A percentile compares a stretch with the other conserved stretches of the same genome.
Conservation (phyloP, 2,329 filamentous ascomycete species). For the Penicillium digitatum region DNA sequence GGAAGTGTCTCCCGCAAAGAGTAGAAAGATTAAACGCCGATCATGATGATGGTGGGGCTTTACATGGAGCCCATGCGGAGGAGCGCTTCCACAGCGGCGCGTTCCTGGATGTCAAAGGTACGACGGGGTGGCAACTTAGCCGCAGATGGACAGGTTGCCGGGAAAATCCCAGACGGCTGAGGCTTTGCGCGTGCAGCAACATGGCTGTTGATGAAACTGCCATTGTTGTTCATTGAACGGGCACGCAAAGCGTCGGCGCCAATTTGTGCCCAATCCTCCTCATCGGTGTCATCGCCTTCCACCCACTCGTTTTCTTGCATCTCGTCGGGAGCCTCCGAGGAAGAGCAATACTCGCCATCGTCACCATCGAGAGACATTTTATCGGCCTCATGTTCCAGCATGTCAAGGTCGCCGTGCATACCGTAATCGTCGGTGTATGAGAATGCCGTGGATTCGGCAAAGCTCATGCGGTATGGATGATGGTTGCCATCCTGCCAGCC, state of each 20-base stretch:
- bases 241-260: slow-evolving; percentile 79
- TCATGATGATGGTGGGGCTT: slow-evolving; percentile 26
- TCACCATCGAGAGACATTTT: slow-evolving; percentile 87
- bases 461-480: slow-evolving; percentile 56
- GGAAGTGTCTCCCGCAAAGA: neutral
- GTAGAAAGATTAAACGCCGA: slow-evolving; percentile 21
- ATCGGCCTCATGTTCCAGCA: slow-evolving; percentile 82
- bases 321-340: slow-evolving; percentile 65
- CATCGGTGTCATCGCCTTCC: slow-evolving; percentile 85
- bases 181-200: slow-evolving; percentile 20
- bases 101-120: slow-evolving; percentile 41
- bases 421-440: slow-evolving; percentile 66
- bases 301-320: slow-evolving; percentile 70
- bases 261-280: slow-evolving; percentile 91
- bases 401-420: slow-evolving; percentile 56
- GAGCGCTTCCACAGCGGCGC: slow-evolving; percentile 48
- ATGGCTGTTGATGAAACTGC: slow-evolving; percentile 35
- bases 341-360: slow-evolving; percentile 62
- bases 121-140: slow-evolving; percentile 41
- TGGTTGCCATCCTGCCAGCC: slow-evolving; percentile 32
- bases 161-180: slow-evolving; percentile 18
- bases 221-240: slow-evolving; percentile 51
- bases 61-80: slow-evolving; percentile 49
- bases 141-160: slow-evolving; percentile 36
- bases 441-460: slow-evolving; percentile 69